phyloP scores from a whole-genome alignment of 805 yeast genomes.

The Myxozyma kluyveri region DNA sequence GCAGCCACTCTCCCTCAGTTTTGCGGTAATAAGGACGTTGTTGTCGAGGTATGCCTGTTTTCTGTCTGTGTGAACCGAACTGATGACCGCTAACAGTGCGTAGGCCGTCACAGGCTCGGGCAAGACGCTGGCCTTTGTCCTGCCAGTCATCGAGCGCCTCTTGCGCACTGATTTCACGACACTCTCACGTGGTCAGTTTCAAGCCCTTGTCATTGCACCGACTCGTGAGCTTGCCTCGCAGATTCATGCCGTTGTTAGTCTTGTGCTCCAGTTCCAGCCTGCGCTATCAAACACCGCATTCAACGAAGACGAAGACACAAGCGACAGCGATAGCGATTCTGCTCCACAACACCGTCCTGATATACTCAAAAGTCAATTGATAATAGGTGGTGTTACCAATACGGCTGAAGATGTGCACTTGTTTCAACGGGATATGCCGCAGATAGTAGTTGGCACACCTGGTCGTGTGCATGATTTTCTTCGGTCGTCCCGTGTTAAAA shows the following conservation, averaged over 20 bases:
- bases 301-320: not conserved
- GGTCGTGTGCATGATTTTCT: slow-evolving; percentile 81
- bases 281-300: slow-evolving; percentile 40
- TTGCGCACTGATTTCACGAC: slow-evolving; percentile 34
- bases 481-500: slow-evolving; percentile 52
- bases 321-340: slow-evolving; percentile 27
- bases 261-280: slow-evolving; percentile 53
- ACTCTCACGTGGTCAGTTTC: slow-evolving; percentile 57
- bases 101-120: slow-evolving; percentile 94
- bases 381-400: slow-evolving; percentile 43
- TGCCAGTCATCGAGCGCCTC: slow-evolving; percentile 71
- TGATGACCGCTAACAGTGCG: not conserved
- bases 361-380: slow-evolving; percentile 34
- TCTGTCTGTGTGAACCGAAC: not conserved
- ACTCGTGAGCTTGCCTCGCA: slow-evolving; percentile 53
- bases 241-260: slow-evolving; percentile 63
- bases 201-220: slow-evolving; percentile 72
- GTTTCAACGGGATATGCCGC: slow-evolving; percentile 58
- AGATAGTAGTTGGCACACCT: slow-evolving; percentile 85
- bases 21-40: slow-evolving; percentile 83
- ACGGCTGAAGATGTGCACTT: slow-evolving; percentile 66
- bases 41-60: slow-evolving; percentile 56
- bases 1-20: slow-evolving; percentile 90
- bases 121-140: slow-evolving; percentile 85
- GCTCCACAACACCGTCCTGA: slow-evolving; percentile 10